Percentiles rank a stretch among this genome's conserved stretches.
phyloP scores from a whole-genome alignment of 805 yeast genomes.

The Yarrowia sp. region DNA sequence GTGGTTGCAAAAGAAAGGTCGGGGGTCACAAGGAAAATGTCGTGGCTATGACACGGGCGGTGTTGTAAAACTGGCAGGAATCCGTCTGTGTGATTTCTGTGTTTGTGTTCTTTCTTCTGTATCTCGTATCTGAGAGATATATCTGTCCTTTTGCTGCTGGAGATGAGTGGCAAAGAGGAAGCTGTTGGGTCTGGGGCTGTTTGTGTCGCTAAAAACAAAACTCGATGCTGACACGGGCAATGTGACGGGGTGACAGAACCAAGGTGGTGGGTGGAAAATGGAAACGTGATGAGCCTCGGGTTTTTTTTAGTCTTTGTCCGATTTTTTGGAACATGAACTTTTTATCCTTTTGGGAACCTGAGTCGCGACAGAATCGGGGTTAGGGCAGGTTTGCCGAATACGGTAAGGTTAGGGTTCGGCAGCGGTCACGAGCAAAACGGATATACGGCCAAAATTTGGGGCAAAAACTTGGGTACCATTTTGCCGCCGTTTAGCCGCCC shows the following conservation, averaged over 20 bases:
- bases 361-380: slow-evolving; percentile 32
- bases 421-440: background rate
- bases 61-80: no score
- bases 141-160: slow-evolving; percentile 1
- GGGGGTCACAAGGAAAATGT: no score
- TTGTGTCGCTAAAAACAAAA: no score
- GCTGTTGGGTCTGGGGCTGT: no score
- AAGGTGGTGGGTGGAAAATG: background rate
- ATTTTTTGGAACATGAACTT: background rate
- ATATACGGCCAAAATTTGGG: no score
- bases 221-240: background rate
- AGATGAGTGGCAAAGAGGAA: background rate
- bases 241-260: background rate
- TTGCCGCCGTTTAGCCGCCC: no score
- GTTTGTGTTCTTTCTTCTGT: no score
- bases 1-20: background rate
- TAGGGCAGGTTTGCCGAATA: slow-evolving; percentile 13
- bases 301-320: slow-evolving; percentile 31
- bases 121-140: background rate
- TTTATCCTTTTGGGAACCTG: slow-evolving; percentile 24
- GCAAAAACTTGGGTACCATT: no score
- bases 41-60: no score
- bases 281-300: background rate
- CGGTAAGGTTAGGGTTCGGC: slow-evolving; percentile 26
- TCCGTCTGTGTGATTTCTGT: no score